Base-by-base conservation (phyloP, 192 early-diverging fungal genomes). In the Entomortierella beljakovae region DNA sequence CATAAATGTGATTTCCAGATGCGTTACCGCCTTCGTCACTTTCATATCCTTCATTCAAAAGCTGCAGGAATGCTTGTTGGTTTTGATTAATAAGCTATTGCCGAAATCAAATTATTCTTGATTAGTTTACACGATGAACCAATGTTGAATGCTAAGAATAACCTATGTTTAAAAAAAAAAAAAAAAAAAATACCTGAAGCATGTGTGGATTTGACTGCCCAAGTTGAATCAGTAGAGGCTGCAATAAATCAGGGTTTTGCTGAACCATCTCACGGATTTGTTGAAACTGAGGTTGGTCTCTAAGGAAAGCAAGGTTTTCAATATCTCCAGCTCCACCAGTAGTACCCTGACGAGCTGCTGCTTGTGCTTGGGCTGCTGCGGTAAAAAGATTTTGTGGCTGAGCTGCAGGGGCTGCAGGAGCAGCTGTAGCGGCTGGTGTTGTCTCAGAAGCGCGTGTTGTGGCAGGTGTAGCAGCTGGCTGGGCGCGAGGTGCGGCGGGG, bases 241-340 rank as follows among this genome's bases (percentile, higher is more conserved):
- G 90, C 48, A 99, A 83, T 71, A 98, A 84, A 22, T 89, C 85
- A 50, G 97, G 97, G 83, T 98, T 93, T 16, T 85, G 76, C 54
- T 92, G 94, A 25, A 98, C 90, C 61, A 97, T 66, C 73, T 93
- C 90, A 55, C 96, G 93, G 40, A 99, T 88, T 74, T 96, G 91
- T 71, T 96, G 93, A 79, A 98, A 97, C 73, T 98, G 95, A 33
- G 95, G 93, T 51, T 89, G 87, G 52, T 92, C 88, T 70, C 93
- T 82, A 65, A 99, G 79, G 53, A 86, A 80, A 26, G 81, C 57
- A 37, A 89, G 70, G 50, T 83, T 86, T 13, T 71, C 70, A 6
- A 62, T 28, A 37, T 64, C 60, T 57, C 80, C 88, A 88, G 70
- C 40, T 70, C 37, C 81, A 26, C 64, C 57, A 26, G 64, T 50